Conservation (phyloP, 176 grass and related monocot genomes). For the Oryza glaberrima region DNA sequence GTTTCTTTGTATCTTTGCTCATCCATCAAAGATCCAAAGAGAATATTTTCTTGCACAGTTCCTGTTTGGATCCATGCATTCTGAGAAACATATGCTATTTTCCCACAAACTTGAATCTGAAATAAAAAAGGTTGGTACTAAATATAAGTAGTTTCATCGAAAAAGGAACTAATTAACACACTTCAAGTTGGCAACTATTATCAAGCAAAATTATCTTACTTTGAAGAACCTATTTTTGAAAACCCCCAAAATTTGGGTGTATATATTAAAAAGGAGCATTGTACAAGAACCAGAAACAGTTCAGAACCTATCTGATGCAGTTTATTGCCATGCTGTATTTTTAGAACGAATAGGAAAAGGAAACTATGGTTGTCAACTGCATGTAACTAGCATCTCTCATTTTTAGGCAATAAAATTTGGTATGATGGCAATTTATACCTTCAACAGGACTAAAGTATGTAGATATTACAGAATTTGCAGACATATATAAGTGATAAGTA, state of each 20-base stretch:
- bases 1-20: conserved; percentile 73
- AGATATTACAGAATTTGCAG: background rate
- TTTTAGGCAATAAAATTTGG: background rate
- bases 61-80: conserved; percentile 96
- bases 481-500: background rate
- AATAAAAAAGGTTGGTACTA: conserved; percentile 21
- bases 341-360: conserved; percentile 8
- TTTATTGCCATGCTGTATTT: background rate
- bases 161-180: background rate
- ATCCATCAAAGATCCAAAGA: conserved; percentile 78
- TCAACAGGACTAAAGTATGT: background rate
- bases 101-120: conserved; percentile 83
- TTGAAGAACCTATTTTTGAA: background rate
- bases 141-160: background rate
- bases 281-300: too few species aligned
- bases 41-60: conserved; percentile 84
- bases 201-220: background rate
- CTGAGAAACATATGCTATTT: conserved; percentile 86
- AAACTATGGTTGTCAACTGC: conserved; percentile 12
- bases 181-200: background rate
- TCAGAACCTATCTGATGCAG: background rate
- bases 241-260: too few species aligned
- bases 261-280: too few species aligned
- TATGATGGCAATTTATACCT: conserved; percentile 15
- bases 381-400: background rate